Conservation (phyloP, 495 filamentous ascomycete species). For the Letharia columbiana region DNA sequence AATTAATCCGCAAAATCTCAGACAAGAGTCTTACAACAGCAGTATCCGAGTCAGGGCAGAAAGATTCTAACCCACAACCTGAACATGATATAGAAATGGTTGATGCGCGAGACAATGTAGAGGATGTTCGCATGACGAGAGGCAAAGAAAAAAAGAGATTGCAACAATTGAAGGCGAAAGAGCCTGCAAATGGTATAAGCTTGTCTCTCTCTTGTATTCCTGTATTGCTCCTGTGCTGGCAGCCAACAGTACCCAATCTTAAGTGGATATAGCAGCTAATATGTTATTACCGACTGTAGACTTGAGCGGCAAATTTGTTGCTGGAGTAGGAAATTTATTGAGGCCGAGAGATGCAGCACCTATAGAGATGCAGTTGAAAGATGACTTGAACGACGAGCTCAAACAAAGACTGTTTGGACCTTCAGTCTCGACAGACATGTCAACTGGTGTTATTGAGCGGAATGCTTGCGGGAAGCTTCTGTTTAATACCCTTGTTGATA, state of each 20-base stretch:
- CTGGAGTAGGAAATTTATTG: neutral
- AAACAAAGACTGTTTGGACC: neutral
- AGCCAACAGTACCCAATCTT: no score
- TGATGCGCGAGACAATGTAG: neutral
- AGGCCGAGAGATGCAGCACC: neutral
- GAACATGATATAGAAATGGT: neutral
- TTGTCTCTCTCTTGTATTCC: neutral
- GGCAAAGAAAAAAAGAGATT: constrained; percentile 2
- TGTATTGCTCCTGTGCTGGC: neutral
- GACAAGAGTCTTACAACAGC: neutral
- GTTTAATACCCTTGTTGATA: neutral
- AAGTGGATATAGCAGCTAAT: neutral
- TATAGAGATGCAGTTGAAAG: neutral
- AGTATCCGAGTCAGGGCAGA: neutral
- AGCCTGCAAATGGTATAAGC: neutral
- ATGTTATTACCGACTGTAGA: neutral
- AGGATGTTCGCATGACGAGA: constrained; percentile 2
- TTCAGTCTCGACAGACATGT: neutral
- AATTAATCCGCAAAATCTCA: neutral
- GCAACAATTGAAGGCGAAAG: neutral
- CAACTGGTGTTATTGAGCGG: neutral
- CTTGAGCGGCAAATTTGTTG: neutral
- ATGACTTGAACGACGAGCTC: neutral
- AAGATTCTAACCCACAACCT: neutral
- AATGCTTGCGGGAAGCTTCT: neutral